Conservation (phyloP, 176 grass and related monocot genomes). For the barley (Hordeum vulgare) region DNA sequence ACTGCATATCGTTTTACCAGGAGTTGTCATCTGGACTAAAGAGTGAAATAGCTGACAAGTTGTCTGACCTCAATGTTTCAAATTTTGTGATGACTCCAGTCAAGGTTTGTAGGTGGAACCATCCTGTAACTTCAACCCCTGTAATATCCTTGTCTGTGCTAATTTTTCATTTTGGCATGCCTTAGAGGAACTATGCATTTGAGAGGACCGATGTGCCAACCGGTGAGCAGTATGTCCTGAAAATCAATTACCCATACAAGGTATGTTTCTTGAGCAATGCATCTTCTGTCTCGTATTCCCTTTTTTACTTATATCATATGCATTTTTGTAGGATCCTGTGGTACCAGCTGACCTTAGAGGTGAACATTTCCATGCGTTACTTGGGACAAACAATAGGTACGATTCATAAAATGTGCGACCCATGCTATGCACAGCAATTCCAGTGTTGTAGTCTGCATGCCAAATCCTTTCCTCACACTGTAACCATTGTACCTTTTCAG, state of each 20-base stretch:
- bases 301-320: not conserved
- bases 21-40: slow-evolving; percentile 79
- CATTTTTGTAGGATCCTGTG: slow-evolving; percentile 57
- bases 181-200: slow-evolving; percentile 96
- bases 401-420: not conserved
- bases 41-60: slow-evolving; percentile 72
- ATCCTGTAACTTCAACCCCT: not conserved
- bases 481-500: slow-evolving; percentile 42
- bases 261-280: slow-evolving; percentile 25
- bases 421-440: not conserved
- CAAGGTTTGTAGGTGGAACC: slow-evolving; percentile 50
- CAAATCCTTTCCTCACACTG: slow-evolving; percentile 11
- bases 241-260: slow-evolving; percentile 95
- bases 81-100: slow-evolving; percentile 89
- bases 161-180: slow-evolving; percentile 14
- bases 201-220: slow-evolving; percentile 73
- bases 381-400: slow-evolving; percentile 84
- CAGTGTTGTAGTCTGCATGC: not conserved
- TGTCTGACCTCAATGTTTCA: slow-evolving; percentile 81
- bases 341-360: slow-evolving; percentile 77
- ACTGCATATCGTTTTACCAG: slow-evolving; percentile 40
- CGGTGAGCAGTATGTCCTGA: slow-evolving; percentile 93
- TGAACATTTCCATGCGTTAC: slow-evolving; percentile 76
- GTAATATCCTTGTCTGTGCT: not conserved
- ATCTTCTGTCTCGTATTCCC: slow-evolving; percentile 4